Conservation (phyloP, 768 basidiomycete species). For the Fibroporia radiculosa region DNA sequence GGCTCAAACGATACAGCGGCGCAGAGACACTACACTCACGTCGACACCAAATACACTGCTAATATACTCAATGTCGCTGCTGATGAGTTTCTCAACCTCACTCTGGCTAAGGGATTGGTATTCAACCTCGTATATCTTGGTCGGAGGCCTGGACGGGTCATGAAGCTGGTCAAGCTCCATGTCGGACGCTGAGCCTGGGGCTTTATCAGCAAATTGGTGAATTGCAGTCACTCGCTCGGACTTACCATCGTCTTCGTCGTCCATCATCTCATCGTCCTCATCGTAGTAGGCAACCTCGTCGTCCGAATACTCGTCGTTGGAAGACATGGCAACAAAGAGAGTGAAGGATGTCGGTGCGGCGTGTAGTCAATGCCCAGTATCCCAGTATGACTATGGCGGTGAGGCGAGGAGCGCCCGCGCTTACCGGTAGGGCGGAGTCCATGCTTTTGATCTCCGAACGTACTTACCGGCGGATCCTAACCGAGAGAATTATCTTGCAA, state of each 20-base stretch:
- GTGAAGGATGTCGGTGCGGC: not conserved
- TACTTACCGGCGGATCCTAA: not conserved
- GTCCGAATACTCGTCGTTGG: constrained; percentile 68
- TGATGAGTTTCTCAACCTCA: constrained; percentile 74
- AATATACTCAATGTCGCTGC: constrained; percentile 76
- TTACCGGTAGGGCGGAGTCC: not conserved
- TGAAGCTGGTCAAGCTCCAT: constrained; percentile 62
- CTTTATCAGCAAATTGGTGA: constrained; percentile 15
- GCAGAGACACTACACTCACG: too few species aligned
- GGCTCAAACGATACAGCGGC: too few species aligned
- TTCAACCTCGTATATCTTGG: constrained; percentile 80
- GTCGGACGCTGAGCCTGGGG: constrained; percentile 37
- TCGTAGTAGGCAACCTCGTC: constrained; percentile 60
- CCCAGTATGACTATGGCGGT: not conserved
- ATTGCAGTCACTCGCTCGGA: constrained; percentile 14
- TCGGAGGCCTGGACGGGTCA: constrained; percentile 48
- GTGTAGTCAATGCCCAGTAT: too few species aligned
- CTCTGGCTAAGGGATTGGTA: constrained; percentile 65
- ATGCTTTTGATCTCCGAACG: not conserved
- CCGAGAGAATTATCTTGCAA: not conserved
- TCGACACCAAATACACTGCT: constrained; percentile 83
- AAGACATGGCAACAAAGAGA: constrained; percentile 32
- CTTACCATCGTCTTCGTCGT: constrained; percentile 52
- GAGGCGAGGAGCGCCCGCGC: not conserved
- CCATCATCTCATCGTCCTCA: constrained; percentile 61